Conservation (phyloP, 176 grass and related monocot genomes). For the Cenchrus purpureus region DNA sequence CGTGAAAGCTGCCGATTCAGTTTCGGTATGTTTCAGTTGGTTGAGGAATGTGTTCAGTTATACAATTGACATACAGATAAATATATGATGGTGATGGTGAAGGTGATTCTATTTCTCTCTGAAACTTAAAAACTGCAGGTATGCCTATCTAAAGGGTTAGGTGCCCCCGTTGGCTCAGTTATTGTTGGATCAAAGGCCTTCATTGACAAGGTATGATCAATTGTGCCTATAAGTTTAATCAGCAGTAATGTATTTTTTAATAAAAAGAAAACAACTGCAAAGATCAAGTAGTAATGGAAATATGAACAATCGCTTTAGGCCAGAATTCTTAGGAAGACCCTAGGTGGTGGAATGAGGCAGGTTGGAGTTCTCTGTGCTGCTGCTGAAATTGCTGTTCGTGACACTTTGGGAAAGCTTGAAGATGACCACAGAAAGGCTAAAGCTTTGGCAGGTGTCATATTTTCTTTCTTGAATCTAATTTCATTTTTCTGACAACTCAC, state of each 20-base stretch:
- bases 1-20: slow-evolving; percentile 86
- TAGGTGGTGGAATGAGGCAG: slow-evolving; percentile 99
- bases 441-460: slow-evolving; percentile 68
- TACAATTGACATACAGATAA: background rate
- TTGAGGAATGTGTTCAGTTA: background rate
- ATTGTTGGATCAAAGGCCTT: slow-evolving; percentile 78
- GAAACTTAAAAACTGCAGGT: slow-evolving; percentile 52
- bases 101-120: slow-evolving; percentile 1
- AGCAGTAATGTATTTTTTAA: background rate
- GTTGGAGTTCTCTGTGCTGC: slow-evolving; percentile 92
- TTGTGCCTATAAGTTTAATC: background rate
- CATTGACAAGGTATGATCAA: slow-evolving; percentile 69
- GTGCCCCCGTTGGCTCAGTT: slow-evolving; percentile 89
- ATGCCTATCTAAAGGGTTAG: slow-evolving; percentile 93
- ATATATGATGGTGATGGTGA: background rate
- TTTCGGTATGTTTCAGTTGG: slow-evolving; percentile 62
- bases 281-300: background rate
- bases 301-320: background rate
- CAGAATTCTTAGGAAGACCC: slow-evolving; percentile 68
- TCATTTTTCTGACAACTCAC: background rate
- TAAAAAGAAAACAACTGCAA: background rate
- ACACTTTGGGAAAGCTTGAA: slow-evolving; percentile 64
- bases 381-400: slow-evolving; percentile 72
- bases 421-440: slow-evolving; percentile 92
- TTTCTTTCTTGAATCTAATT: background rate